Base-by-base conservation (phyloP, 2,329 filamentous ascomycete species). In the Pyricularia grisea region DNA sequence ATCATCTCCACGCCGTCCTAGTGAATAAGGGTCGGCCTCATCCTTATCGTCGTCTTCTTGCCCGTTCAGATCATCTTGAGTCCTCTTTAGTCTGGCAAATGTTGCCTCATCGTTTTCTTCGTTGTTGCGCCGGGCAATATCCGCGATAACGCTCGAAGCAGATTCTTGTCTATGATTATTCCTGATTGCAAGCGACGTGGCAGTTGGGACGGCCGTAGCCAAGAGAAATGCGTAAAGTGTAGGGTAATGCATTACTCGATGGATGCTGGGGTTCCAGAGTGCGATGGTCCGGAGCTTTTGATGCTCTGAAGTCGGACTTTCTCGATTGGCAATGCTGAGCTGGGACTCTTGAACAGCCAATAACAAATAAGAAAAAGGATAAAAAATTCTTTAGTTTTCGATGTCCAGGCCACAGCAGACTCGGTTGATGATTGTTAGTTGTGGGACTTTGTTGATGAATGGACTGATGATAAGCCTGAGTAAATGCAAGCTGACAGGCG, bases 41-140 rank as follows among this genome's bases (percentile, higher is more conserved):
- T 72, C 60, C 68, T 74, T 67, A 0, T 74, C 68, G 10, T 74
- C 73, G n/a, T 72, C 72, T 23, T 75, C 74, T 9, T 70, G 70
- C 4, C 75, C 70, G 4, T 74, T 74, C 64, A 73, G 70, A 31
- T 75, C 75, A 27, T n/a, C 33, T n/a, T 67, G 55, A 3, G 17
- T 72, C 27, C 23, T 68, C 66, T 12, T 69, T n/a, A 68, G 58
- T 9, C 25, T 60, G 7, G 36, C 55, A 23, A 61, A 55, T 2
- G 58, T 30, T 30, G 55, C 14, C n/a, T 25, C 58, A 31, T 68
- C 58, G 55, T 27, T 31, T 30, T 63, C 55, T n/a, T 63, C 58
- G 58, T n/a, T 31, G 20, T 27, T 20, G 30, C 67, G 58, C 10
- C 58, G 50, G 14, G 20, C 17, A 20, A 65, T 25, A 6, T 65